Evolutionary conservation across 495 filamentous ascomycete species (phyloP).

Genomic region (Penicillium dipodomyicola): DNA sequence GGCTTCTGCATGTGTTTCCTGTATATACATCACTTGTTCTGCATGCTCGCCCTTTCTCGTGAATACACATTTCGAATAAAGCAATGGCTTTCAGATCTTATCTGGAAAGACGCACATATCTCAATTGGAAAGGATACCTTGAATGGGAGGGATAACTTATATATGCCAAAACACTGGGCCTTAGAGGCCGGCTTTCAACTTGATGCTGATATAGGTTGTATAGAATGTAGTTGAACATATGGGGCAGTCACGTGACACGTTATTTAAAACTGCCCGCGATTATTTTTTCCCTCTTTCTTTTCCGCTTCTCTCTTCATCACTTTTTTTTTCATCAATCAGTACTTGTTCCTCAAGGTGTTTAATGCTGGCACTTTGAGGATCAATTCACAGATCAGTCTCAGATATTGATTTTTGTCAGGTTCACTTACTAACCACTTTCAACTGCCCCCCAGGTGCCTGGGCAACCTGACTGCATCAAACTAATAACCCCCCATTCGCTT

Average conservation of each 20-base stretch:
- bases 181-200: not conserved
- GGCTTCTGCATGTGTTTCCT: conserved; percentile 14
- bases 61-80: conserved; percentile 12
- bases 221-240: not conserved
- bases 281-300: conserved; percentile 3
- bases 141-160: not conserved
- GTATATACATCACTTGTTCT: conserved; percentile 12
- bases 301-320: not conserved
- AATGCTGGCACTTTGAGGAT: not conserved
- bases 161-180: too few relatives aligned
- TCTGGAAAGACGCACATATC: not conserved
- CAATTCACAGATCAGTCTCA: not conserved
- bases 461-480: not conserved
- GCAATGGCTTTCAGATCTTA: not conserved
- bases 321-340: not conserved
- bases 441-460: too few relatives aligned
- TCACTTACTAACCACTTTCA: not conserved
- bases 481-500: not conserved
- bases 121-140: not conserved
- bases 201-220: not conserved
- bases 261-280: conserved; percentile 4
- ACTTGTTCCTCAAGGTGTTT: not conserved
- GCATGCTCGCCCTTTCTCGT: conserved; percentile 4
- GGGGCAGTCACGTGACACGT: not conserved
- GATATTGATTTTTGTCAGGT: not conserved